A percentile compares a stretch with the other conserved stretches of the same genome.
phyloP scores from a whole-genome alignment of 805 yeast species.

The Kodamaea jinghongensis region DNA sequence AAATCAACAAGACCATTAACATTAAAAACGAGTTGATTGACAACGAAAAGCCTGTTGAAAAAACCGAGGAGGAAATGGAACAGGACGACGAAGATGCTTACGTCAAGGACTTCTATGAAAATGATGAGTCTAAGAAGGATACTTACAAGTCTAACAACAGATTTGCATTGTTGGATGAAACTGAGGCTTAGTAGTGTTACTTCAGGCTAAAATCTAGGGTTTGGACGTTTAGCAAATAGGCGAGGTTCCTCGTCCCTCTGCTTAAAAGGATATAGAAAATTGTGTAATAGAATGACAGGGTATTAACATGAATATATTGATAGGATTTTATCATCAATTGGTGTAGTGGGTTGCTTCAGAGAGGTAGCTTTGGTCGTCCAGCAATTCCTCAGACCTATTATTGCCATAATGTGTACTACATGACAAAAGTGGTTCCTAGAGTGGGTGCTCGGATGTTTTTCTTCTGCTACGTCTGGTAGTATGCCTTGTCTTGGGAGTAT shows the following conservation, averaged over 20 bases:
- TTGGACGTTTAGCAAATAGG: no score
- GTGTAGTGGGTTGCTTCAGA: no score
- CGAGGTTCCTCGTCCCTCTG: background rate
- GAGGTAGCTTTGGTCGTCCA: no score
- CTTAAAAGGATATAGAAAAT: background rate
- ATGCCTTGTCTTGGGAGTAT: no score
- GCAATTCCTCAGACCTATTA: no score
- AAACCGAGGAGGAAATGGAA: slow-evolving; percentile 25
- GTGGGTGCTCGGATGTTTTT: no score
- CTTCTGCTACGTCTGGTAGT: no score
- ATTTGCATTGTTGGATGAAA: slow-evolving; percentile 39
- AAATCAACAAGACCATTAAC: slow-evolving; percentile 52
- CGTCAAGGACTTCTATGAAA: slow-evolving; percentile 29
- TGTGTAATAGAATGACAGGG: background rate
- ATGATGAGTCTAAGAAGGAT: slow-evolving; percentile 8
- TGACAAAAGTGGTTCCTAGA: no score
- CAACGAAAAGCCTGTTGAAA: slow-evolving; percentile 8
- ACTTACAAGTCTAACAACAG: slow-evolving; percentile 18
- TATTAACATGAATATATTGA: background rate
- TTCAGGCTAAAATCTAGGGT: no score
- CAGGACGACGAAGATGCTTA: slow-evolving; percentile 37
- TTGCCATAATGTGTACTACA: no score
- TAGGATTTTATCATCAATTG: no score
- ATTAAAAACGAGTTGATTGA: slow-evolving; percentile 16
- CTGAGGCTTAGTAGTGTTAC: no score